Evolutionary conservation across 257 asterid genomes (phyloP).

Genomic region (Salvia hispanica): DNA sequence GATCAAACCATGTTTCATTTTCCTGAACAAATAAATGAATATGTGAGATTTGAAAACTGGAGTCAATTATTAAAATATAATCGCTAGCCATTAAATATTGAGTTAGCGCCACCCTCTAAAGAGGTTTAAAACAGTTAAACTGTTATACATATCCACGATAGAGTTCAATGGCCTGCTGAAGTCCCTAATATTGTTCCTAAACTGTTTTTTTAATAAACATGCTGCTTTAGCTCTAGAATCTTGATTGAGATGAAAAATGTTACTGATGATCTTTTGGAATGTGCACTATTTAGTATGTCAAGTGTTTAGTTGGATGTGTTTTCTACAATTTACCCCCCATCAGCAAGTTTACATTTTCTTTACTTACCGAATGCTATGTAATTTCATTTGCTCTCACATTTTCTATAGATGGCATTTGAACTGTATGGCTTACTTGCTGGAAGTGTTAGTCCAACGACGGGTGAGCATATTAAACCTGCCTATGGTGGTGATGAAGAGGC

Average conservation of each 20-base stretch:
- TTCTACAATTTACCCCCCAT: background rate
- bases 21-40: background rate
- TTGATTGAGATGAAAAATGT: background rate
- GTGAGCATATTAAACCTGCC: constrained; percentile 90
- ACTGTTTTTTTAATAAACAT: background rate
- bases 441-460: constrained; percentile 93
- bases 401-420: constrained; percentile 84
- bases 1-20: background rate
- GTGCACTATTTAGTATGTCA: background rate
- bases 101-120: background rate
- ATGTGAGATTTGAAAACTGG: background rate
- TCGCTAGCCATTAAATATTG: background rate
- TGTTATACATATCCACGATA: background rate
- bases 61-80: no score
- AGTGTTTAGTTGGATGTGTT: constrained; percentile 1
- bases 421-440: constrained; percentile 91
- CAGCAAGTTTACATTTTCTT: background rate
- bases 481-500: constrained; percentile 95
- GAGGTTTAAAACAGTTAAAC: background rate
- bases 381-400: constrained; percentile 15
- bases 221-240: background rate
- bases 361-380: constrained; percentile 7
- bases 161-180: background rate
- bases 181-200: background rate
- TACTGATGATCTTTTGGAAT: constrained; percentile 7